Evolutionary conservation across 352 stramenopile species (phyloP).

Genomic region (Globisporangium solare): DNA sequence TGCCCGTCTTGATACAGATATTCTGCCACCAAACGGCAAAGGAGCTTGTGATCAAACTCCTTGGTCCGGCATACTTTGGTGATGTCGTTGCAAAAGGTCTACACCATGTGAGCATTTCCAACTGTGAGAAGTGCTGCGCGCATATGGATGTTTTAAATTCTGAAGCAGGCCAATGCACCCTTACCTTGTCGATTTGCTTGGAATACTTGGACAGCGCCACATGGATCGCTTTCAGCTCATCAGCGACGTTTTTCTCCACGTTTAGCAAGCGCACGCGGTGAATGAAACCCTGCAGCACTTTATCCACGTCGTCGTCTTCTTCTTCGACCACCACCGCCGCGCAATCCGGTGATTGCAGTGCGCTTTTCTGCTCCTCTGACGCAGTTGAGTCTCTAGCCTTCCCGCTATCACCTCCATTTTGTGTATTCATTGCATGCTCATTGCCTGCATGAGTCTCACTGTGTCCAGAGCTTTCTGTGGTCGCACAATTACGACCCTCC

Average conservation of each 20-base stretch:
- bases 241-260: constrained; percentile 63
- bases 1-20: constrained; percentile 81
- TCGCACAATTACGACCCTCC: no score
- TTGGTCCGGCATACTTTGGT: constrained; percentile 58
- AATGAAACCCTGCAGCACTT: constrained; percentile 64
- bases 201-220: constrained; percentile 69
- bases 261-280: constrained; percentile 58
- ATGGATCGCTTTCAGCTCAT: constrained; percentile 67
- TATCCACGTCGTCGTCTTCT: constrained; percentile 60
- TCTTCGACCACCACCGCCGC: constrained; percentile 18
- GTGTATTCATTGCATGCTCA: no score
- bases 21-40: constrained; percentile 62
- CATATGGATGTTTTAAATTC: no score
- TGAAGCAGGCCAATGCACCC: not conserved
- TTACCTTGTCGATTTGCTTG: constrained; percentile 81
- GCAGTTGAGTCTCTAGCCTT: no score
- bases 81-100: constrained; percentile 64
- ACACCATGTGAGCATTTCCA: constrained; percentile 1
- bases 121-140: not conserved
- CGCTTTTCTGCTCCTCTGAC: no score
- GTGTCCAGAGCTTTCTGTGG: no score
- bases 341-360: no score
- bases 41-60: constrained; percentile 55
- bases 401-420: no score
- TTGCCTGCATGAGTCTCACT: no score